Evolutionary conservation across 2,329 filamentous ascomycete species (phyloP), one percentile per base, ranked within the genome.

Genomic region (Xylaria sp.): DNA sequence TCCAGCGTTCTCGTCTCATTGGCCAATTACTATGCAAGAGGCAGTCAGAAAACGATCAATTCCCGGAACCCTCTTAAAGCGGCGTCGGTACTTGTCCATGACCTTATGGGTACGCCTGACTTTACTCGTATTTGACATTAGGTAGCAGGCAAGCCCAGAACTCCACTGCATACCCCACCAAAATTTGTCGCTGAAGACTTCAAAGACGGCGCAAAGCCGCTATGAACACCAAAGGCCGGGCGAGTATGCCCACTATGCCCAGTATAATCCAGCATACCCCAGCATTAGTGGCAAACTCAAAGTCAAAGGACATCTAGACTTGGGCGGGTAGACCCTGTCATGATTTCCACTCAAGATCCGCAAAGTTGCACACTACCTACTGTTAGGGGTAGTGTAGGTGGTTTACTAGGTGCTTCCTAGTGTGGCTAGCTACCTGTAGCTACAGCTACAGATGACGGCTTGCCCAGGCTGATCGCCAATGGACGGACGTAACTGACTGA

Each of bases 21-120:
- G 63, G 66, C 49, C 62, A 68, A 68, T 68, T 33, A 53, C 44
- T 53, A 17, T 48, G n/a, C 23, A 49, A 15, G 36, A 23, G 23
- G 36, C 9, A 42, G 26, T 40, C 33, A 23, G 33, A 10, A 23
- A 42, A 15, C 38, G 33, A 20, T 56, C 56, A 44, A 65, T 60
- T 60, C 61, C 49, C 56, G 48, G 53, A 15, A 44, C 28, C 15
- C 31, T 17, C 17, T 10, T 46, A 57, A 61, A 57, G 61, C 57
- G 11, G 61, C 66, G 23, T 44, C 1, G n/a, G 42, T 65, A 68
- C 48, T 57, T 54, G n/a, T n/a, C n/a, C 2, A 31, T 4, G 44
- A 68, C 66, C 49, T 64, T 6, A 20, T 36, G 28, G 57, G 48
- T 59, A 65, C 63, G n/a, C 23, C 5, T 6, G 15, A 28, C 36